Percentiles rank a stretch among this genome's conserved stretches.
Conservation (phyloP, 352 stramenopile species). For the Bremia lactucae region DNA sequence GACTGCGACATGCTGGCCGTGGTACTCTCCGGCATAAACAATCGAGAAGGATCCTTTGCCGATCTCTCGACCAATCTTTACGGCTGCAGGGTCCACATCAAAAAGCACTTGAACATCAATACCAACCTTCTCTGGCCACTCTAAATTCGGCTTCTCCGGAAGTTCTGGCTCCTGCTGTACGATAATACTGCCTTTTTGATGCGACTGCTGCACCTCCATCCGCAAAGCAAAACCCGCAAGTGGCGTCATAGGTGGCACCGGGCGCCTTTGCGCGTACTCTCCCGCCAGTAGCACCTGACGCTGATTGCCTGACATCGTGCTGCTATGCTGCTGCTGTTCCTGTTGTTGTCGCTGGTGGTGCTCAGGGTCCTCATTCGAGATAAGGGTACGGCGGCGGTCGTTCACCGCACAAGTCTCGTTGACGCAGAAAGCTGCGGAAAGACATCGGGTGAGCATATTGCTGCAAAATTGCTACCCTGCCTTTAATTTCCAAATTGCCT, state of each 20-base stretch:
- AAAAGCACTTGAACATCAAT: conserved; percentile 29
- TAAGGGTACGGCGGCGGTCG: conserved; percentile 14
- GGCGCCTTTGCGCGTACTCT: conserved; percentile 24
- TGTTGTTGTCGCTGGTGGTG: no score
- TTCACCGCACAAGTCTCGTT: conserved; percentile 17
- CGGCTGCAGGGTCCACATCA: conserved; percentile 36
- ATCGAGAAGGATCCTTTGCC: conserved; percentile 79
- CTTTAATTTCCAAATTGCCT: conserved; percentile 21
- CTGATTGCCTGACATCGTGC: conserved; percentile 18
- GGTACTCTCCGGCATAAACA: conserved; percentile 66
- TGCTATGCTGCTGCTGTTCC: conserved; percentile 7
- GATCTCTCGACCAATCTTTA: conserved; percentile 76
- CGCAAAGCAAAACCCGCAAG: conserved; percentile 20
- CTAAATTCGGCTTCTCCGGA: conserved; percentile 10
- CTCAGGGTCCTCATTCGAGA: conserved; percentile 1
- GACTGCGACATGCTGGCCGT: conserved; percentile 62
- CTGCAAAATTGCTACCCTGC: conserved; percentile 1
- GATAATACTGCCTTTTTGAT: no score
- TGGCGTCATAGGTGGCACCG: conserved; percentile 10
- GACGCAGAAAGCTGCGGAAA: conserved; percentile 22
- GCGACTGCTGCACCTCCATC: conserved; percentile 10
- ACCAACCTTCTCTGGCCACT: conserved; percentile 13
- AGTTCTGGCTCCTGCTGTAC: conserved; percentile 12
- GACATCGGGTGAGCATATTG: conserved; percentile 22
- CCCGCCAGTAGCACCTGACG: conserved; percentile 23